phyloP scores from a whole-genome alignment of 2,329 filamentous ascomycete genomes.

The Neoascochyta sp. region DNA sequence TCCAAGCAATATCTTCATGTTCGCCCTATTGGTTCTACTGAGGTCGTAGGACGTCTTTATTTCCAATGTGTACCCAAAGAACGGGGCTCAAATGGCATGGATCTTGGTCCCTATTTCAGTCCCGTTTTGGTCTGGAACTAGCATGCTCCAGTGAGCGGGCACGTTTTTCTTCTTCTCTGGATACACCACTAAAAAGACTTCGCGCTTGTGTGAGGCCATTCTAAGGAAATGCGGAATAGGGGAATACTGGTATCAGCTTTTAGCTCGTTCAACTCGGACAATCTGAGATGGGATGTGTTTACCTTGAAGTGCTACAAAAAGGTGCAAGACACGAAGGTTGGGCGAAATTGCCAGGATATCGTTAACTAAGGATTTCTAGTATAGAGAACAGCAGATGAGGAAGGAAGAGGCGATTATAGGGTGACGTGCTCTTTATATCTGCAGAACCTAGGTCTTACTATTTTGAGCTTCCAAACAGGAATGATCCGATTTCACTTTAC shows the following conservation, averaged over 20 bases:
- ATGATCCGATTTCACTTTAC: too few species aligned
- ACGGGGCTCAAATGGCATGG: conserved; percentile 1
- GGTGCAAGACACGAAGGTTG: conserved; percentile 1
- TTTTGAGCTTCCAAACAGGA: too few species aligned
- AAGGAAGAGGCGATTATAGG: not conserved
- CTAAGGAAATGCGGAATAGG: not conserved
- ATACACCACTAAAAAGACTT: conserved; percentile 1
- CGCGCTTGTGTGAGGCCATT: conserved; percentile 1
- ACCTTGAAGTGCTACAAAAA: not conserved
- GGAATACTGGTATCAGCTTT: conserved; percentile 1
- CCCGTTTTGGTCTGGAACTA: conserved; percentile 1
- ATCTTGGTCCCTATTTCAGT: not conserved
- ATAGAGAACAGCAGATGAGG: conserved; percentile 1
- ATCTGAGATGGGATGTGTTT: conserved; percentile 1
- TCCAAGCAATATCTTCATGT: conserved; percentile 1
- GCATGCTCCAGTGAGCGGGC: conserved; percentile 1
- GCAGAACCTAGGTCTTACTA: conserved; percentile 1
- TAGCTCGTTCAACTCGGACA: not conserved
- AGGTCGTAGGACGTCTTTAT: conserved; percentile 1
- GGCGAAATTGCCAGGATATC: not conserved
- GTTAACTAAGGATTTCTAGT: not conserved
- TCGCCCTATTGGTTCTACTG: not conserved
- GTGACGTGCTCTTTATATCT: conserved; percentile 1
- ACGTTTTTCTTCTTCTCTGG: not conserved
- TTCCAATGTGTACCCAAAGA: conserved; percentile 1